A percentile compares a stretch with the other conserved stretches of the same genome.
phyloP scores from a whole-genome alignment of 1,139 yeast genomes.

The Magnusiomyces paraingens region DNA sequence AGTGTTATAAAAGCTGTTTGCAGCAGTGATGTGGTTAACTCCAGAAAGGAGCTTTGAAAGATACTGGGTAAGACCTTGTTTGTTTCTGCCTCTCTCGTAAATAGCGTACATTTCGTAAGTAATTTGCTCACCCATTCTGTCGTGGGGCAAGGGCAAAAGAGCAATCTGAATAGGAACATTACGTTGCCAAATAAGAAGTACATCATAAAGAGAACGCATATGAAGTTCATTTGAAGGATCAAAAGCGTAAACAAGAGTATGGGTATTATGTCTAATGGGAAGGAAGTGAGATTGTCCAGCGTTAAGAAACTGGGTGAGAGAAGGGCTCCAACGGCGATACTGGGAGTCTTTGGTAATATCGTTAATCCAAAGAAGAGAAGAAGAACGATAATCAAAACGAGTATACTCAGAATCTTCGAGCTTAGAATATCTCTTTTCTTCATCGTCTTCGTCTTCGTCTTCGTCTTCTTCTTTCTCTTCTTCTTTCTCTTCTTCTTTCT shows the following conservation, averaged over 20 bases:
- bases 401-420: slow-evolving; percentile 18
- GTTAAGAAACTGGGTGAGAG: slow-evolving; percentile 40
- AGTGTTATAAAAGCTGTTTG: slow-evolving; percentile 18
- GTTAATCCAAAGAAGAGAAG: slow-evolving; percentile 62
- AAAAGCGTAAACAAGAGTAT: slow-evolving; percentile 66
- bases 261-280: slow-evolving; percentile 63
- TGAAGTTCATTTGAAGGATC: slow-evolving; percentile 49
- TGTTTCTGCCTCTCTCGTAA: slow-evolving; percentile 16
- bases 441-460: slow-evolving; percentile 13
- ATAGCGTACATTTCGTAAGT: slow-evolving; percentile 38
- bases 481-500: background rate
- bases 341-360: slow-evolving; percentile 60
- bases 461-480: slow-evolving; percentile 7
- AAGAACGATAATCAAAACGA: slow-evolving; percentile 41
- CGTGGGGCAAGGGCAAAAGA: slow-evolving; percentile 51
- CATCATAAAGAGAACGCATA: slow-evolving; percentile 42
- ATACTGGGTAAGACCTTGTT: slow-evolving; percentile 24
- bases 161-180: slow-evolving; percentile 80
- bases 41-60: slow-evolving; percentile 24
- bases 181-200: slow-evolving; percentile 42
- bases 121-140: slow-evolving; percentile 23
- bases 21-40: slow-evolving; percentile 17
- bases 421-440: background rate
- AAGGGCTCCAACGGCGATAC: slow-evolving; percentile 44
- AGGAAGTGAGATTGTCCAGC: slow-evolving; percentile 27